Evolutionary conservation across 2,329 filamentous ascomycete species (phyloP).

Genomic region (Aphanoascus verrucosus): DNA sequence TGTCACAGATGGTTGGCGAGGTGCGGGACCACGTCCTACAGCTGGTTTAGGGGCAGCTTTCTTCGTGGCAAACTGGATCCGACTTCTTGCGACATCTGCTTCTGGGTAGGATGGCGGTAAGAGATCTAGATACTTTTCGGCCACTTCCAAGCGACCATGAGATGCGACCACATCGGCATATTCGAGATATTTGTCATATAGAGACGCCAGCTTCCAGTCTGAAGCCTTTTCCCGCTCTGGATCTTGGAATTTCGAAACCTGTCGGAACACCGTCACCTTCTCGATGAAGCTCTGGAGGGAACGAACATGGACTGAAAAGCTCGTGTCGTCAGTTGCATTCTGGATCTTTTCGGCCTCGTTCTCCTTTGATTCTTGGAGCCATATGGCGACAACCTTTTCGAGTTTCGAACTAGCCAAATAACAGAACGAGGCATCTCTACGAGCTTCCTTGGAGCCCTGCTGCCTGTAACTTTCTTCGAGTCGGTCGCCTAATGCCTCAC

Average conservation of each 20-base stretch:
- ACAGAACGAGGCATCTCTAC: conserved; percentile 92
- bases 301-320: conserved; percentile 82
- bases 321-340: conserved; percentile 59
- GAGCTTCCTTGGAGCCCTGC: conserved; percentile 46
- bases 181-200: conserved; percentile 94
- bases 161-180: conserved; percentile 91
- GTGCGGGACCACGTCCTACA: conserved; percentile 32
- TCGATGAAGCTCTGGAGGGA: conserved; percentile 90
- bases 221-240: conserved; percentile 57
- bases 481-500: conserved; percentile 86
- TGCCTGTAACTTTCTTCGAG: conserved; percentile 57
- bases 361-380: conserved; percentile 82
- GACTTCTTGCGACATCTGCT: conserved; percentile 74
- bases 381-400: conserved; percentile 92
- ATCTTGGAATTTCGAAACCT: conserved; percentile 86
- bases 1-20: conserved; percentile 23
- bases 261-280: conserved; percentile 93
- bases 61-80: conserved; percentile 73
- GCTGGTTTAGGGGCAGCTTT: conserved; percentile 41
- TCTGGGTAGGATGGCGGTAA: conserved; percentile 73
- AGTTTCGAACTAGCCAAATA: conserved; percentile 92
- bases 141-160: conserved; percentile 74
- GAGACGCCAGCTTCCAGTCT: conserved; percentile 75
- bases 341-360: conserved; percentile 65
- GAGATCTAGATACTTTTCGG: conserved; percentile 83